Conservation (phyloP, 768 basidiomycete species). For the Chlorophyllum brunneum region DNA sequence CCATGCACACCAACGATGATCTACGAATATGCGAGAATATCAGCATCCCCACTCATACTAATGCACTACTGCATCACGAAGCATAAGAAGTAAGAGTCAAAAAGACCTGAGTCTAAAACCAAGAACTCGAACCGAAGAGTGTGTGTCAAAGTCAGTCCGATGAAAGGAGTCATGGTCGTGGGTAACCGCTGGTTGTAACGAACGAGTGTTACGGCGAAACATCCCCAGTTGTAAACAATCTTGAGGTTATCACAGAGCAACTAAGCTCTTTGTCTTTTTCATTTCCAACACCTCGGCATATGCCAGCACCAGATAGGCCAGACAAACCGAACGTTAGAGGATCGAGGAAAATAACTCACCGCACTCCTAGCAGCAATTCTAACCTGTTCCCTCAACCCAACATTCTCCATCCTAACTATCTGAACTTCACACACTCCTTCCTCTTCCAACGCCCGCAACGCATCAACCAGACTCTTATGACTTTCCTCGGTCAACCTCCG, state of each 20-base stretch:
- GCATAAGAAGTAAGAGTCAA: no score
- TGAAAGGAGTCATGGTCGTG: neutral
- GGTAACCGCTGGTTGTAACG: neutral
- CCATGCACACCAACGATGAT: slow-evolving; percentile 42
- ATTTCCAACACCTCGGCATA: neutral
- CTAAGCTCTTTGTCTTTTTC: neutral
- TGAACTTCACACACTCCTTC: slow-evolving; percentile 21
- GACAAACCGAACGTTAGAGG: no score
- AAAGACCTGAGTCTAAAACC: neutral
- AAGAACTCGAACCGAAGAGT: neutral
- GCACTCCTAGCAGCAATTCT: slow-evolving; percentile 20
- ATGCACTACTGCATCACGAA: no score
- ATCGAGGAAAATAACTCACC: slow-evolving; percentile 16
- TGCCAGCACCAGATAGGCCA: neutral
- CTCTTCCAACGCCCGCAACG: slow-evolving; percentile 19
- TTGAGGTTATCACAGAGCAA: neutral
- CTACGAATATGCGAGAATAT: slow-evolving; percentile 8
- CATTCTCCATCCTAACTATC: slow-evolving; percentile 20
- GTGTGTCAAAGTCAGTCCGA: neutral
- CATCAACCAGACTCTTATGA: slow-evolving; percentile 20
- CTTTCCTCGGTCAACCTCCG: slow-evolving; percentile 19
- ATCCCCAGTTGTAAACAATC: neutral
- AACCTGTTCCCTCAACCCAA: slow-evolving; percentile 19
- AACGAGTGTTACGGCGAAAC: neutral
- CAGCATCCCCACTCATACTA: no score